Conservation (phyloP, 306 rosid species). For the Quercus wislizeni region DNA sequence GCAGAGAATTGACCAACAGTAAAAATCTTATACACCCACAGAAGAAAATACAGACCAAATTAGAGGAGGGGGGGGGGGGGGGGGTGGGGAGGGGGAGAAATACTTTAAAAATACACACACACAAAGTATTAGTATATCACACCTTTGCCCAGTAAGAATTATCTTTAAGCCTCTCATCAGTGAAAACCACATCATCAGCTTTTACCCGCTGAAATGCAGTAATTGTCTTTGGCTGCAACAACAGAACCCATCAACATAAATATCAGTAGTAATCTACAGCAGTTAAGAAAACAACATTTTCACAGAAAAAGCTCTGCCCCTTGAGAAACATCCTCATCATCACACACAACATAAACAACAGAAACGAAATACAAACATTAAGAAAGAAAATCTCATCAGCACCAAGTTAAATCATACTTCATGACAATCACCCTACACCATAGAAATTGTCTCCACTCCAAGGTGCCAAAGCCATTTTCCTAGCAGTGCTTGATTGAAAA, state of each 20-base stretch:
- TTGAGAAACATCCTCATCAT: neutral
- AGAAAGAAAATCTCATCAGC: neutral
- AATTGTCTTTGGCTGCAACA: conserved; percentile 60
- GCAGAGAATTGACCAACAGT: conserved; percentile 18
- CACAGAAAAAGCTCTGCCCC: no score
- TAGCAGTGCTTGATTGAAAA: no score
- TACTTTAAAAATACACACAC: neutral
- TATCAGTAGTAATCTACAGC: neutral
- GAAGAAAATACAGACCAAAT: neutral
- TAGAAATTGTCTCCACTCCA: no score
- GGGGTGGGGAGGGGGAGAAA: no score
- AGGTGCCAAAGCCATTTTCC: no score
- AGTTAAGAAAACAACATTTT: neutral
- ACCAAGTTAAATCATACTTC: neutral
- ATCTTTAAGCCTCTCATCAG: conserved; percentile 74
- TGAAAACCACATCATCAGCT: conserved; percentile 49
- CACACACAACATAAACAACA: neutral
- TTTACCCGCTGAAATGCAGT: conserved; percentile 82
- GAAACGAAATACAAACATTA: neutral
- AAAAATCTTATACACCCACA: conserved; percentile 16
- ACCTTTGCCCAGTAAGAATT: conserved; percentile 99
- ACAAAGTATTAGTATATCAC: conserved; percentile 23
- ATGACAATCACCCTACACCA: no score
- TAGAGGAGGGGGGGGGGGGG: no score
- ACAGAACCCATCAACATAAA: conserved; percentile 21